Conservation (phyloP, 2,329 filamentous ascomycete species). For the Fusarium equiseti region DNA sequence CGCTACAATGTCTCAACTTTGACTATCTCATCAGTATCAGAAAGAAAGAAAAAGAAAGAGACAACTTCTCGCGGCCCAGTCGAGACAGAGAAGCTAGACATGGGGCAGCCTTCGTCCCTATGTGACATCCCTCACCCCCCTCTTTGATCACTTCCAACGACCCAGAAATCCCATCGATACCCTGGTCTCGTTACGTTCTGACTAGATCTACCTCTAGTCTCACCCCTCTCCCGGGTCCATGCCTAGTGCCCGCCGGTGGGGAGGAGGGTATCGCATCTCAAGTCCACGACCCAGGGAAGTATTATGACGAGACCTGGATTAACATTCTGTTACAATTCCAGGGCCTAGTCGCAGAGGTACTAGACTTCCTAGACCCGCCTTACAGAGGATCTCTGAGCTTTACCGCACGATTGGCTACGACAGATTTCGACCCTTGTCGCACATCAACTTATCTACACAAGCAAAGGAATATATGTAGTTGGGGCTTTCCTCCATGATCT, state of each 20-base stretch:
- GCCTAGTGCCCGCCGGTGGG: slow-evolving; percentile 34
- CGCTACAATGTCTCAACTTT: slow-evolving; percentile 43
- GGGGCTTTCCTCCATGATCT: slow-evolving; percentile 44
- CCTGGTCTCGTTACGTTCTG: slow-evolving; percentile 36
- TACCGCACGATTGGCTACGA: slow-evolving; percentile 51
- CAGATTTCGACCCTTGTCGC: slow-evolving; percentile 48
- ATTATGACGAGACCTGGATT: slow-evolving; percentile 48
- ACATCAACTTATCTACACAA: slow-evolving; percentile 43
- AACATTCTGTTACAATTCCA: slow-evolving; percentile 43
- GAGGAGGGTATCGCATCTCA: slow-evolving; percentile 41
- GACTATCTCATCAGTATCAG: slow-evolving; percentile 39
- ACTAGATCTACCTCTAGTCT: slow-evolving; percentile 34
- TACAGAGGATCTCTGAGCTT: slow-evolving; percentile 48
- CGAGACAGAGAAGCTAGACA: slow-evolving; percentile 41
- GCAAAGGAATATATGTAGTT: slow-evolving; percentile 48
- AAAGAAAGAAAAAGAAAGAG: slow-evolving; percentile 38
- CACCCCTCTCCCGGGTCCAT: slow-evolving; percentile 33
- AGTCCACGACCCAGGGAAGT: slow-evolving; percentile 37
- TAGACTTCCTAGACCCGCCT: slow-evolving; percentile 40
- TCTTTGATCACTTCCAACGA: slow-evolving; percentile 46
- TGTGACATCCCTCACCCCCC: slow-evolving; percentile 42
- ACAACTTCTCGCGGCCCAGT: slow-evolving; percentile 33
- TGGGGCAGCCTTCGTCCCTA: slow-evolving; percentile 35
- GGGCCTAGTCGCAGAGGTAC: slow-evolving; percentile 44
- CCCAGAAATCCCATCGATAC: slow-evolving; percentile 41